Evolutionary conservation across 73 alveolate genomes (phyloP), one percentile per base, ranked within the genome.

Genomic region (Strombidium stylifer): DNA sequence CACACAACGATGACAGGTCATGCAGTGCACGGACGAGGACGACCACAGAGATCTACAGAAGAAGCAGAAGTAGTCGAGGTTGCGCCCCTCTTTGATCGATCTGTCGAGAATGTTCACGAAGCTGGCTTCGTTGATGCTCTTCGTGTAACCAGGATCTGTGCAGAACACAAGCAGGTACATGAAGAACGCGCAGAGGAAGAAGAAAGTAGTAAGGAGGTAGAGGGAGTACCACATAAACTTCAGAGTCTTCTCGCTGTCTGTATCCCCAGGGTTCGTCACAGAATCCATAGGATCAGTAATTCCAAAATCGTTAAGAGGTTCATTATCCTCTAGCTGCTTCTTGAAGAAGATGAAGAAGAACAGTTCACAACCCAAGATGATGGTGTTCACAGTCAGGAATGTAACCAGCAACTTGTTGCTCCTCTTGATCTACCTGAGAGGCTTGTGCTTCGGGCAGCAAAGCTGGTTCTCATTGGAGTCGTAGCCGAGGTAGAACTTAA

Each of bases 61-160:
- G 47, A 77, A 78, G 58, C 93, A 82, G 57, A 78, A 57, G 23
- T 57, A 35, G 15, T 57, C 72, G 21, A 35, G 41, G 23, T 57
- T 56, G 8, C 32, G 32, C 16, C 21, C 21, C 18, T n/a, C 37
- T 57, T 10, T 57, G 45, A 57, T 57, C 37, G 21, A 56, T 56
- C 4, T 26, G 19, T 19, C 37, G 23, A 10, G 37, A 36, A 3
- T 35, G 11, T 3, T n/a, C n/a, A n/a, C n/a, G n/a, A n/a, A n/a
- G n/a, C n/a, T n/a, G n/a, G n/a, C n/a, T n/a, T n/a, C n/a, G n/a
- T n/a, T n/a, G n/a, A n/a, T n/a, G n/a, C n/a, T n/a, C n/a, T n/a
- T n/a, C n/a, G n/a, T n/a, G n/a, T n/a, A n/a, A n/a, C n/a, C n/a
- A n/a, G n/a, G n/a, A n/a, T n/a, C 32, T 56, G 3, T 18, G 32